A percentile compares a stretch with the other conserved stretches of the same genome.
These are phyloP conservation scores for Camelina laxa DNA, from an alignment of 345 rosid genomes.

Conservation along the genomic window DNA sequence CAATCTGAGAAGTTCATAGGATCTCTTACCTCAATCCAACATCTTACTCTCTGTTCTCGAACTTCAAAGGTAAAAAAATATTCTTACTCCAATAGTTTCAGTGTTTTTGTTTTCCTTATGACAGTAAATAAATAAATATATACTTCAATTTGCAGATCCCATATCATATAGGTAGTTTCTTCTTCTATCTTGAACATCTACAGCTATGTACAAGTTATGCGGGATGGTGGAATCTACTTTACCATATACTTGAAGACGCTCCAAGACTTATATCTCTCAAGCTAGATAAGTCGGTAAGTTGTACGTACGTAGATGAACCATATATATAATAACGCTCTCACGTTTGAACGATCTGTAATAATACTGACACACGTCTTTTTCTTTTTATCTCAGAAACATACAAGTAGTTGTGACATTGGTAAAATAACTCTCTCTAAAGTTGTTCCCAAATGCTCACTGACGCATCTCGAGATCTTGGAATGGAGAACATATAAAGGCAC, in stretches of 20 bases:
- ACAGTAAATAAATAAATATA: not conserved
- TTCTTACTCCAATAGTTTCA: constrained; percentile 3
- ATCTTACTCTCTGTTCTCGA: constrained; percentile 6
- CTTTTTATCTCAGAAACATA: constrained; percentile 20
- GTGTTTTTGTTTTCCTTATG: not conserved
- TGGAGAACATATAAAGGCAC: constrained; percentile 34
- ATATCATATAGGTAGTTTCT: constrained; percentile 5
- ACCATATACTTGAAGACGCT: not conserved
- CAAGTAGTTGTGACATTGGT: not conserved
- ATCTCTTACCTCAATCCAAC: constrained; percentile 20
- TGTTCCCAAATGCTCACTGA: constrained; percentile 15
- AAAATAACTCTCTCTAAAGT: not conserved
- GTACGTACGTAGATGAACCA: too few relatives aligned
- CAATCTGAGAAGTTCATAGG: constrained; percentile 19
- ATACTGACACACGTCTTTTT: not conserved
- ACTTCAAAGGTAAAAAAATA: constrained; percentile 9
- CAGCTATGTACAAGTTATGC: constrained; percentile 30
- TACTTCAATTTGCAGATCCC: constrained; percentile 8
- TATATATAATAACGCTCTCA: too few relatives aligned
- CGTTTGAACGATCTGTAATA: too few relatives aligned
- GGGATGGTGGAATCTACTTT: constrained; percentile 15
- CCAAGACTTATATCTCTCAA: constrained; percentile 18
- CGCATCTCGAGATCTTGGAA: constrained; percentile 20
- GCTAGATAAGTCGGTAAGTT: constrained; percentile 27
- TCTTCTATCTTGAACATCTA: constrained; percentile 22